A percentile compares a stretch with the other conserved stretches of the same genome.
Conservation (phyloP, 2,329 filamentous ascomycete genomes). For the Colletotrichum ledebouriae region DNA sequence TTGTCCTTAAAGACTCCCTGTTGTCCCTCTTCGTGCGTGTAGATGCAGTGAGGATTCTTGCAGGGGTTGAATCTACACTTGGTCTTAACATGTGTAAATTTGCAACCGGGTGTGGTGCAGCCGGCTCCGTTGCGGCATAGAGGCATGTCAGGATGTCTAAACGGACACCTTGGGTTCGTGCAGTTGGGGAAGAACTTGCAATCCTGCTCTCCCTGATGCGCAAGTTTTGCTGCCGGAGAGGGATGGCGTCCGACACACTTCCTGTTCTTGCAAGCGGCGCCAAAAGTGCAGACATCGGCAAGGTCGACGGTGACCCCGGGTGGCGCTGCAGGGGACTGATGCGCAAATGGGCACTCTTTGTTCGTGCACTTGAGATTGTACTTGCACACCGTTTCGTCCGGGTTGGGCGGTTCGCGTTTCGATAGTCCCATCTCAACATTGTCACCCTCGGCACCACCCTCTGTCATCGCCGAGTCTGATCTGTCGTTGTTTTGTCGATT, state of each 20-base stretch:
- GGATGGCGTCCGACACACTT: constrained; percentile 95
- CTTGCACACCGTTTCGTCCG: constrained; percentile 82
- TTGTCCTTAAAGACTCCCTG: constrained; percentile 88
- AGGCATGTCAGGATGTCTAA: constrained; percentile 89
- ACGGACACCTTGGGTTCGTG: constrained; percentile 87
- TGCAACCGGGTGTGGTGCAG: constrained; percentile 85
- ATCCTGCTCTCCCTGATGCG: constrained; percentile 85
- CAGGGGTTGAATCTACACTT: constrained; percentile 94
- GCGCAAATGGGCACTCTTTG: constrained; percentile 90
- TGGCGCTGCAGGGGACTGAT: constrained; percentile 92
- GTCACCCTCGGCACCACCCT: constrained; percentile 59
- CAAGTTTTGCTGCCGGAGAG: constrained; percentile 84
- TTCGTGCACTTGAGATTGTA: constrained; percentile 92
- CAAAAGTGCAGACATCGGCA: constrained; percentile 84
- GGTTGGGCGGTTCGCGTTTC: constrained; percentile 67
- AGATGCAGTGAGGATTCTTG: constrained; percentile 87
- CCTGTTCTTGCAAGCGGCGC: constrained; percentile 92
- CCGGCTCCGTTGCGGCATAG: constrained; percentile 92
- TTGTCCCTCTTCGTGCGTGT: constrained; percentile 93
- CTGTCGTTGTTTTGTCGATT: constrained; percentile 61
- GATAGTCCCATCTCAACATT: constrained; percentile 74
- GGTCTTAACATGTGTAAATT: constrained; percentile 88
- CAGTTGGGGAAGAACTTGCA: constrained; percentile 95
- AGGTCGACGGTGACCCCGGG: constrained; percentile 83
- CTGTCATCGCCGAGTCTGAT: constrained; percentile 47